Evolutionary conservation across 1,284 basidiomycete genomes (phyloP).

Genomic region (Cryptococcus sp.): DNA sequence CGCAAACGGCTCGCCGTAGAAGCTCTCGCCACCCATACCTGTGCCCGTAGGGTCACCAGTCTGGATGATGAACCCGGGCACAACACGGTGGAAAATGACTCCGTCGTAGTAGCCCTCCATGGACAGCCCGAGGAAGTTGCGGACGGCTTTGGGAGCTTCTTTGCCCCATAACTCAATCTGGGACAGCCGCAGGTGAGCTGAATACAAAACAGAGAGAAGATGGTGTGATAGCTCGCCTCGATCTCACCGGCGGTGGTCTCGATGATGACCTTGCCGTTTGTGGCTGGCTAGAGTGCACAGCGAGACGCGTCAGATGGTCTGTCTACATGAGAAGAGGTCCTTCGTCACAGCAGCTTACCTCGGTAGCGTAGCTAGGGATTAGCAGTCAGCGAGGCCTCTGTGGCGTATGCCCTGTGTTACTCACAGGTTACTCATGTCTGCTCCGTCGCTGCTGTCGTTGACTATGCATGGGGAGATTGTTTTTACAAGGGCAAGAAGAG

Average conservation of each 20-base stretch:
- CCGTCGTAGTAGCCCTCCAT: constrained; percentile 98
- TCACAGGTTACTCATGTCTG: constrained; percentile 40
- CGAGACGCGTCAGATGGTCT: neutral
- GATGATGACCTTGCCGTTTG: constrained; percentile 79
- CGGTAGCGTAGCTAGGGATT: constrained; percentile 40
- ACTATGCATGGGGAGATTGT: neutral
- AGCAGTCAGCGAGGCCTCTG: neutral
- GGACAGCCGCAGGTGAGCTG: neutral
- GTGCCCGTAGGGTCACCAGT: constrained; percentile 93
- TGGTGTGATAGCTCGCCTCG: constrained; percentile 52
- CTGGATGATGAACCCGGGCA: constrained; percentile 82
- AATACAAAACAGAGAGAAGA: no score
- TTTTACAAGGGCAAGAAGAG: no score
- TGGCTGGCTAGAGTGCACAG: constrained; percentile 52
- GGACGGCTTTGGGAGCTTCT: constrained; percentile 88
- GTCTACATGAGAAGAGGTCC: constrained; percentile 2
- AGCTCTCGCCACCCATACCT: constrained; percentile 84
- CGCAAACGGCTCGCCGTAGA: constrained; percentile 86
- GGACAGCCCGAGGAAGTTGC: constrained; percentile 84
- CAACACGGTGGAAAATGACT: constrained; percentile 83
- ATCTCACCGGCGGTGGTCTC: constrained; percentile 88
- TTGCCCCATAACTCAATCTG: constrained; percentile 89
- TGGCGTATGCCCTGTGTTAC: constrained; percentile 3
- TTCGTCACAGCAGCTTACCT: constrained; percentile 22
- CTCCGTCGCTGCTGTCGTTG: neutral